Evolutionary conservation across 805 yeast species (phyloP).

Genomic region (Metschnikowia corniflorae): DNA sequence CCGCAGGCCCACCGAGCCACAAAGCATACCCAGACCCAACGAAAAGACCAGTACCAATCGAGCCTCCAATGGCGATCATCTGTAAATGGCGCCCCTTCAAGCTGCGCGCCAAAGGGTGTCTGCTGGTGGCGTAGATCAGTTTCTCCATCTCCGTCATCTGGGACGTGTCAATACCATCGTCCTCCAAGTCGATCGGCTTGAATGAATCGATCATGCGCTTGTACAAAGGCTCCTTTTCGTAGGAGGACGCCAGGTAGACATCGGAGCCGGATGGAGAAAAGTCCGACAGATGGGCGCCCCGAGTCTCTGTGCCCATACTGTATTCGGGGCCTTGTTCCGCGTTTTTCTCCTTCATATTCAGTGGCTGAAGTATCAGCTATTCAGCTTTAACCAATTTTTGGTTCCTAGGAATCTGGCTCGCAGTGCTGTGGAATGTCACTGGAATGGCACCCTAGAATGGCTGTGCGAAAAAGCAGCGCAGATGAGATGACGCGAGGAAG

Average conservation of each 20-base stretch:
- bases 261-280: slow-evolving; percentile 1
- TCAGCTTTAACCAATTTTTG: not conserved
- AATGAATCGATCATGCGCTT: slow-evolving; percentile 32
- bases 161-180: slow-evolving; percentile 38
- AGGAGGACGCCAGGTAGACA: slow-evolving; percentile 1
- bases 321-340: not conserved
- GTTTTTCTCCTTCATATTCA: slow-evolving; percentile 1
- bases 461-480: too few relatives aligned
- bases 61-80: slow-evolving; percentile 81
- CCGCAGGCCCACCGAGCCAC: slow-evolving; percentile 20
- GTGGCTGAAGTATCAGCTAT: too few relatives aligned
- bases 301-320: slow-evolving; percentile 5
- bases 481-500: too few relatives aligned
- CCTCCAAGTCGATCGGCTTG: slow-evolving; percentile 37
- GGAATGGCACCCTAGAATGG: too few relatives aligned
- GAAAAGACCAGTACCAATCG: slow-evolving; percentile 71
- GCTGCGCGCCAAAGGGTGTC: slow-evolving; percentile 44
- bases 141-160: slow-evolving; percentile 38
- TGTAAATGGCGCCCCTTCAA: slow-evolving; percentile 56
- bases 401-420: not conserved
- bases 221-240: slow-evolving; percentile 16
- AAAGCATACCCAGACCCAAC: slow-evolving; percentile 21
- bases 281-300: slow-evolving; percentile 3
- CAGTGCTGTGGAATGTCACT: too few relatives aligned
- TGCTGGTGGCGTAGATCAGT: slow-evolving; percentile 37